These are phyloP conservation scores for Monsonia emarginata DNA, from an alignment of 441 rosid species.

Conservation along the genomic window DNA sequence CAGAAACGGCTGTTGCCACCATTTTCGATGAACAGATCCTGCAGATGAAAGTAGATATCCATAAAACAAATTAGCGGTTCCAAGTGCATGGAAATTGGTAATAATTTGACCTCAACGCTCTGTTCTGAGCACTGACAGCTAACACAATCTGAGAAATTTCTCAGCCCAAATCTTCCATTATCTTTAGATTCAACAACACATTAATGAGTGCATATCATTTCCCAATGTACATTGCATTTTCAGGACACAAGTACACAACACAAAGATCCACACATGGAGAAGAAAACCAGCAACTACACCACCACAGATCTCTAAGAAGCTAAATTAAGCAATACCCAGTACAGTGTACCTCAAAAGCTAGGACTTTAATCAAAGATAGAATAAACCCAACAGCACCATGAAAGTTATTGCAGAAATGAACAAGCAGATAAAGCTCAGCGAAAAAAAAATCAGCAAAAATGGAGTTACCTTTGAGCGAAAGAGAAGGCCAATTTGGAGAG, in stretches of 20 bases:
- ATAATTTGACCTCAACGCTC: not conserved
- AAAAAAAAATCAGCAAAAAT: not conserved
- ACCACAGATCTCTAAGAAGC: not conserved
- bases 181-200: not conserved
- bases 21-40: slow-evolving; percentile 29
- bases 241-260: not conserved
- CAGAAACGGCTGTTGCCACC: slow-evolving; percentile 50
- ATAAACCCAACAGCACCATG: not conserved
- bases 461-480: not conserved
- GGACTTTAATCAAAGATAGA: not conserved
- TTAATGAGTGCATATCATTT: not conserved
- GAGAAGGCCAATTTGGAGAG: not conserved
- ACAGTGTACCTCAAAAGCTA: not conserved
- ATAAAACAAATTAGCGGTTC: not conserved
- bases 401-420: not conserved
- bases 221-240: not conserved
- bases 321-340: not conserved
- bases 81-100: not conserved
- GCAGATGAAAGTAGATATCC: slow-evolving; percentile 19
- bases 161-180: not conserved
- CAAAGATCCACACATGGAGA: not conserved
- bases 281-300: not conserved
- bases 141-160: not conserved
- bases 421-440: not conserved
- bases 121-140: not conserved